Percentiles rank a stretch among this genome's conserved stretches.
These are phyloP conservation scores for Aspergillus nidulans DNA, from an alignment of 495 filamentous ascomycete species.

Conservation along the genomic window DNA sequence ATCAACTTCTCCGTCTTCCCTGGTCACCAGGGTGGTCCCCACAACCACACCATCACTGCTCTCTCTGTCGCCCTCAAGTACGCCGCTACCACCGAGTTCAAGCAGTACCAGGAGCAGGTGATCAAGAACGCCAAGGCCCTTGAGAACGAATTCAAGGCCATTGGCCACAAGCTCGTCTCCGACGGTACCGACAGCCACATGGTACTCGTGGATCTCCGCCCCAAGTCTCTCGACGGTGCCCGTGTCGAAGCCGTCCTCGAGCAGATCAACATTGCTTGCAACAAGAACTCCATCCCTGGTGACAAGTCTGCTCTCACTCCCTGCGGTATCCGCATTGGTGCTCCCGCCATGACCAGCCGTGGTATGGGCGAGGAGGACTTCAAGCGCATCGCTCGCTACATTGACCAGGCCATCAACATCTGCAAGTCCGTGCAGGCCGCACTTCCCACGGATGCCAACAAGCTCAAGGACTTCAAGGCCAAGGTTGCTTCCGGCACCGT, in stretches of 20 bases:
- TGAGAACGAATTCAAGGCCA: slow-evolving; percentile 21
- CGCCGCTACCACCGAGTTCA: slow-evolving; percentile 88
- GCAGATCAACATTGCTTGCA: slow-evolving; percentile 97
- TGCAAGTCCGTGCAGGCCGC: slow-evolving; percentile 77
- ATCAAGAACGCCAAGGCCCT: slow-evolving; percentile 47
- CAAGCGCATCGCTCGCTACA: slow-evolving; percentile 82
- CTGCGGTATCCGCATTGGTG: slow-evolving; percentile 90
- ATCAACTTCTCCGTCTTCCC: slow-evolving; percentile 99
- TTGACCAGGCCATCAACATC: slow-evolving; percentile 75
- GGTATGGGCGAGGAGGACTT: slow-evolving; percentile 94
- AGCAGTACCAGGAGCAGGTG: slow-evolving; percentile 90
- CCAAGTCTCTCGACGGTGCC: slow-evolving; percentile 48
- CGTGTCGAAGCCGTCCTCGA: slow-evolving; percentile 96
- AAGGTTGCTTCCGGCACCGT: slow-evolving; percentile 77
- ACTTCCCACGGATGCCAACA: slow-evolving; percentile 95
- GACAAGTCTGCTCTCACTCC: slow-evolving; percentile 97
- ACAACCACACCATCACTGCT: slow-evolving; percentile 99
- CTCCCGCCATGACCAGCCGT: slow-evolving; percentile 93
- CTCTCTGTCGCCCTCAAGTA: slow-evolving; percentile 96
- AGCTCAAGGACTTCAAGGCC: slow-evolving; percentile 98
- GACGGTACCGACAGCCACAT: slow-evolving; percentile 98
- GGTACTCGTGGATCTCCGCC: slow-evolving; percentile 49
- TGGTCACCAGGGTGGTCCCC: slow-evolving; percentile 96
- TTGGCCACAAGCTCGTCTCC: slow-evolving; percentile 68
- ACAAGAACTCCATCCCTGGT: slow-evolving; percentile 98